Base-by-base conservation (phyloP, 768 basidiomycete species). In the Mycena rebaudengoi region DNA sequence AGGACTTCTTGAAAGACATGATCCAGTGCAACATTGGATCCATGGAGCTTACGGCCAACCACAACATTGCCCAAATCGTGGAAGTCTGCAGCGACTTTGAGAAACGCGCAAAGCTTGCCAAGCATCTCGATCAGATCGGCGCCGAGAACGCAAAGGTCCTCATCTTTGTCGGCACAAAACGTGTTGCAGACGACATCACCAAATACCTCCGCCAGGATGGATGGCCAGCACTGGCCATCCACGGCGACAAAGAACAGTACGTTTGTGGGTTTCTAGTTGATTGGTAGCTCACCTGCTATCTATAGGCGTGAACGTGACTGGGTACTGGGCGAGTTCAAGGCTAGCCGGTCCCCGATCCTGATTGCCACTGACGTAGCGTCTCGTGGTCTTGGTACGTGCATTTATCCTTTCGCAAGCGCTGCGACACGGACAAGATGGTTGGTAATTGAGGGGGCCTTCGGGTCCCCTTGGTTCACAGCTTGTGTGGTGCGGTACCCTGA, bases 21-120 rank as follows among this genome's bases (percentile, higher is more conserved):
- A 98, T 98, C 69, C 98, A 99, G 83, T 94, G 96, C 76, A 99
- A 98, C 83, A 96, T 99, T 65, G 98, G 98, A 43, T 99, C 97
- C 8, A 94, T 98, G 91, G 98, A 99, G 69, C 85, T 99, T 60
- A 96, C 96, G 5, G 98, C 98, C 67, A 99, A 99, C 78, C 95
- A 96, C 85, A 98, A 97, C 74, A 98, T 99, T 68, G 86, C 90
- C 69, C 98, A 99, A 79, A 88, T 96, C 68, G 89, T 99, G 62
- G 96, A 99, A 78, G 91, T 99, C 69, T 94, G 92, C 86, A 95
- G 94, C 67, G 96, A 98, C 71, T 97, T 94, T 70, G 97, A 99
- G 80, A 99, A 99, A 82, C 93, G 98, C 32, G 87, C 88, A 58
- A 98, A 98, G 79, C 83, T 99, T 69, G 91, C 97, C 84, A 96